These are phyloP conservation scores for Filosporella fistucella DNA, from an alignment of 495 filamentous ascomycete species.

Conservation along the genomic window DNA sequence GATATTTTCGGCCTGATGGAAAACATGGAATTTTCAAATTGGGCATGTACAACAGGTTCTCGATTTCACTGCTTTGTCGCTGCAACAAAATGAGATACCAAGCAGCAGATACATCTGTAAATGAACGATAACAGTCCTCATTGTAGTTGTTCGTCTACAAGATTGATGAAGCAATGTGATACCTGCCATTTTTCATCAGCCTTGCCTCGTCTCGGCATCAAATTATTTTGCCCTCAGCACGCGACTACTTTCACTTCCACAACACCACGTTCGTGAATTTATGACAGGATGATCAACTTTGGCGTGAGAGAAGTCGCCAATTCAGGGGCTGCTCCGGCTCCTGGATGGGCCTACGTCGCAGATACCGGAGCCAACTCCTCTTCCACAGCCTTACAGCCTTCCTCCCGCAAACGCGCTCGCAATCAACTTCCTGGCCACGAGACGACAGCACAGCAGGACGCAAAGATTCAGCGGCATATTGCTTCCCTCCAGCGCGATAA, in stretches of 20 bases:
- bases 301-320: slow-evolving; percentile 72
- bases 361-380: slow-evolving; percentile 60
- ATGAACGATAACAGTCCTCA: not conserved
- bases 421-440: slow-evolving; percentile 51
- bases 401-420: slow-evolving; percentile 60
- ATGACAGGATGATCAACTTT: slow-evolving; percentile 29
- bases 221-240: not conserved
- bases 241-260: not conserved
- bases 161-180: no score
- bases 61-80: slow-evolving; percentile 1
- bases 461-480: slow-evolving; percentile 70
- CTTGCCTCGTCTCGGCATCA: slow-evolving; percentile 4
- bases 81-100: slow-evolving; percentile 12
- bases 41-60: slow-evolving; percentile 9
- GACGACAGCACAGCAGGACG: slow-evolving; percentile 69
- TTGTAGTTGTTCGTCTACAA: no score
- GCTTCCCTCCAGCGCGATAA: slow-evolving; percentile 79
- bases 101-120: not conserved
- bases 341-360: slow-evolving; percentile 86
- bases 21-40: not conserved
- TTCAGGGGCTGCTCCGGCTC: slow-evolving; percentile 59
- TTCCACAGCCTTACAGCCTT: slow-evolving; percentile 49
- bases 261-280: slow-evolving; percentile 2
- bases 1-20: no score
- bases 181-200: not conserved